Evolutionary conservation across 805 yeast species (phyloP).

Genomic region (Tetrapisispora arboricola): DNA sequence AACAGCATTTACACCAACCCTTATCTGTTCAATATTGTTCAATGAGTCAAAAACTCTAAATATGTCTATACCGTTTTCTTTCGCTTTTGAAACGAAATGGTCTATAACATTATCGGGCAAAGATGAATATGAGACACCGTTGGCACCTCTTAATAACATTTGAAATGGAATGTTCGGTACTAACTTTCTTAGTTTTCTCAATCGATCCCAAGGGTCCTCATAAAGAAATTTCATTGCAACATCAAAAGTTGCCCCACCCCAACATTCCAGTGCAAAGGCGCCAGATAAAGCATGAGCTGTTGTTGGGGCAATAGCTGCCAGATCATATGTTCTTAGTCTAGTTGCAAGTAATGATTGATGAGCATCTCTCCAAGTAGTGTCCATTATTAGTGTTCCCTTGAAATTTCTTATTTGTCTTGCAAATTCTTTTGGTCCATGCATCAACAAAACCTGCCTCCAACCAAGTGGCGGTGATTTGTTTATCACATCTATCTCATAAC

Average conservation of each 20-base stretch:
- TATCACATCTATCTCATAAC: constrained; percentile 47
- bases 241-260: constrained; percentile 99
- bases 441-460: constrained; percentile 79
- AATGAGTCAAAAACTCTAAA: constrained; percentile 95
- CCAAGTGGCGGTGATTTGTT: constrained; percentile 54
- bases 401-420: constrained; percentile 74
- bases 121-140: constrained; percentile 95
- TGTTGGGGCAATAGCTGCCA: constrained; percentile 81
- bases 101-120: constrained; percentile 97
- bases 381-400: constrained; percentile 85
- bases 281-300: constrained; percentile 83
- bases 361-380: constrained; percentile 99
- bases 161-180: constrained; percentile 98
- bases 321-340: constrained; percentile 87
- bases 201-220: constrained; percentile 97
- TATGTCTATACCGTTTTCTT: constrained; percentile 88
- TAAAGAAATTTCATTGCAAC: constrained; percentile 94
- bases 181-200: constrained; percentile 69
- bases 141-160: constrained; percentile 96
- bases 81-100: constrained; percentile 88
- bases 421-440: constrained; percentile 77
- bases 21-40: constrained; percentile 88
- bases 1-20: constrained; percentile 95
- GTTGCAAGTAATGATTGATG: constrained; percentile 97
- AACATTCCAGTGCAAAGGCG: constrained; percentile 94